A percentile compares a stretch with the other conserved stretches of the same genome.
Conservation (phyloP, 1,284 basidiomycete species). For the Boletus smithii region DNA sequence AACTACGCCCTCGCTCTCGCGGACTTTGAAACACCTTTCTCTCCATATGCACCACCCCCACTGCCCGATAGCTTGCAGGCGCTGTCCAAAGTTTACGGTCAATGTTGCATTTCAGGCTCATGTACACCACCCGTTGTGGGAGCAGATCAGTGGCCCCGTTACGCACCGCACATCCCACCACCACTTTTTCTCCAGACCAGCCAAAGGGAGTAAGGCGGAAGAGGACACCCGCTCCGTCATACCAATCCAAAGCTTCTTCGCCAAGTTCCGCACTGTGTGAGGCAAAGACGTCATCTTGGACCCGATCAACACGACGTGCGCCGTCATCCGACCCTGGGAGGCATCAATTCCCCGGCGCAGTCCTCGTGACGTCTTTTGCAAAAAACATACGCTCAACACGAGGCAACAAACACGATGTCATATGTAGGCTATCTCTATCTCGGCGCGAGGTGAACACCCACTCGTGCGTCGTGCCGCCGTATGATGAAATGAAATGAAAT, state of each 20-base stretch:
- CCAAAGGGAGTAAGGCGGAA: not conserved
- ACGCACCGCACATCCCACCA: too few species aligned
- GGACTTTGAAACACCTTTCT: not conserved
- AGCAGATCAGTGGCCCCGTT: too few species aligned
- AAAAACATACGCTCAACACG: constrained; percentile 15
- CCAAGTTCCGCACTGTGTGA: not conserved
- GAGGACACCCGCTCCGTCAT: not conserved
- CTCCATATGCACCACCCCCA: too few species aligned
- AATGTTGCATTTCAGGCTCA: too few species aligned
- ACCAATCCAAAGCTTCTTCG: not conserved
- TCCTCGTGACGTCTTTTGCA: constrained; percentile 10
- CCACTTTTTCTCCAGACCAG: too few species aligned
- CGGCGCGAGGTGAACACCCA: not conserved
- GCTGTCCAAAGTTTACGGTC: too few species aligned
- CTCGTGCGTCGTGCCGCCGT: not conserved
- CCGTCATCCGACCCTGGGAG: constrained; percentile 4
- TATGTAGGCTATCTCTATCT: constrained; percentile 12
- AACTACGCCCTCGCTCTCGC: too few species aligned
- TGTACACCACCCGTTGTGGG: too few species aligned
- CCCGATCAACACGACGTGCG: constrained; percentile 6
- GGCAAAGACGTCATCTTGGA: constrained; percentile 11
- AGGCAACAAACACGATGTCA: constrained; percentile 11
- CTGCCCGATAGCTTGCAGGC: too few species aligned
- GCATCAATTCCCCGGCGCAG: constrained; percentile 8
- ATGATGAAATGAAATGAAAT: constrained; percentile 14